phyloP scores from a whole-genome alignment of 495 filamentous ascomycete genomes.

The Penicillium coprophilum region DNA sequence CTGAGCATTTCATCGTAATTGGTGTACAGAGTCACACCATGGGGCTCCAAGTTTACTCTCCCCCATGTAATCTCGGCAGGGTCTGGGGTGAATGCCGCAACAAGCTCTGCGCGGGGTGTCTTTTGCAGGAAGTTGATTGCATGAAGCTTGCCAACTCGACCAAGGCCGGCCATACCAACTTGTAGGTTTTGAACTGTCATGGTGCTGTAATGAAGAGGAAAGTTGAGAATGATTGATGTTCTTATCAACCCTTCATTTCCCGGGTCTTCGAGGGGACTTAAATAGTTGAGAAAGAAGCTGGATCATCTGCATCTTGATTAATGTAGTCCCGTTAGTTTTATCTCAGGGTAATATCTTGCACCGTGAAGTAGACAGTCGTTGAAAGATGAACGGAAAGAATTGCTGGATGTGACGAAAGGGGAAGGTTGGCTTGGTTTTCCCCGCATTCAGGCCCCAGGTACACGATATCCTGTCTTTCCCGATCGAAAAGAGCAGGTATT shows the following conservation, averaged over 20 bases:
- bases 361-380: background rate
- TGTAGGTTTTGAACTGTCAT: conserved; percentile 39
- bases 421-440: conserved; percentile 1
- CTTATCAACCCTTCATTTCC: background rate
- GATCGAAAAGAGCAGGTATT: no score
- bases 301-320: background rate
- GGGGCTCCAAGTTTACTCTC: conserved; percentile 35
- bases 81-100: conserved; percentile 45
- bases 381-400: conserved; percentile 25
- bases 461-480: background rate
- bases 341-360: background rate
- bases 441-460: background rate
- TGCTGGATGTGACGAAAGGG: conserved; percentile 7
- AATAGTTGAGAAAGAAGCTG: background rate
- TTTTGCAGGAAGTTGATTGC: conserved; percentile 43
- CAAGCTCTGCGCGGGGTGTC: conserved; percentile 45
- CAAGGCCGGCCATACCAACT: conserved; percentile 48
- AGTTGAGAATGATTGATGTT: background rate
- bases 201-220: conserved; percentile 1
- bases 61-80: conserved; percentile 45
- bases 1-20: conserved; percentile 52
- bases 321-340: background rate
- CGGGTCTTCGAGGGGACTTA: conserved; percentile 8
- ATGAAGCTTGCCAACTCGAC: conserved; percentile 52
- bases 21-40: conserved; percentile 40